Evolutionary conservation across 2,329 filamentous ascomycete genomes (phyloP), one percentile per base, ranked within the genome.

Genomic region (Teratosphaeria zuluensis): DNA sequence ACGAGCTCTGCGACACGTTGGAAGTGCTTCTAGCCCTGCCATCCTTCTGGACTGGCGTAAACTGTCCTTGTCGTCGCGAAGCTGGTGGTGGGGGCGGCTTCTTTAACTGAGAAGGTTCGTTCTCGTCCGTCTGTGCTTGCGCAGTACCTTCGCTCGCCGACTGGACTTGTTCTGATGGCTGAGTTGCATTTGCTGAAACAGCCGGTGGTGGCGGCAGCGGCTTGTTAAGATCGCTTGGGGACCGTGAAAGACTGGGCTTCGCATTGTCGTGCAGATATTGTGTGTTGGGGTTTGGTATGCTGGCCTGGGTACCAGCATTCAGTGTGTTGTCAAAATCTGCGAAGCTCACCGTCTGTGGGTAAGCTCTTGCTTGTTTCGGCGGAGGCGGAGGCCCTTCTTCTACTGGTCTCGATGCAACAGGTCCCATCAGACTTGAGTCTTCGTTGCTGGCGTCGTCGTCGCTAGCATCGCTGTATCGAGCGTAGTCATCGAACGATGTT

Each of bases 301-400:
- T 54, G 1, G 56, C 38, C 6, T 30, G 30, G 7, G 53, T 38
- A 9, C 62, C 60, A 51, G 64, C 60, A 38, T 69, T 66, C 16
- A 72, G 64, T 3, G 66, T 62, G 19, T 70, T 62, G 32, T 73
- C 64, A 63, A 71, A 72, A 32, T 69, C 68, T 32, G 62, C 68
- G 60, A 66, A 71, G 6, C 68, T 70, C 5, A 69, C 66, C 30
- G 64, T 74, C 69, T 67, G 72, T 57, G 66, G 75, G 21, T 42
- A 59, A 3, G 54, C 54, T 66, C 56, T 77, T 72, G 89, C 89
- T 72, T 89, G 87, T 67, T 82, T 89, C 2, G 88, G 87, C 4
- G 87, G 86, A 4, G 88, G 87, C 7, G 87, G 86, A 58, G 83
- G 82, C 70, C 82, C 84, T 58, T 68, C 61, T 53, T 68, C 68